Conservation (phyloP, 2,329 filamentous ascomycete genomes). For the Fusarium sp. region DNA sequence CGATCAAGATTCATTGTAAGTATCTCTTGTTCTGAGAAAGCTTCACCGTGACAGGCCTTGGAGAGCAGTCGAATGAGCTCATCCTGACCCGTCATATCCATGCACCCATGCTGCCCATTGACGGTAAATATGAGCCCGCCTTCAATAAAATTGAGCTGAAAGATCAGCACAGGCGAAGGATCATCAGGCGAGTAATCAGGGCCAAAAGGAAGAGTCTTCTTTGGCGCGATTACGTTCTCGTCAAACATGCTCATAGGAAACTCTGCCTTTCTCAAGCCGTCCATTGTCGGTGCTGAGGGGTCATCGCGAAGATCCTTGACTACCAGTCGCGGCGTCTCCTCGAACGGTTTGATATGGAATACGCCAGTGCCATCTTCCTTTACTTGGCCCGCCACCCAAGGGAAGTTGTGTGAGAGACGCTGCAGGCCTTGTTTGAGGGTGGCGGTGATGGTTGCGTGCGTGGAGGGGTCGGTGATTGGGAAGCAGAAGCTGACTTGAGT, state of each 20-base stretch:
- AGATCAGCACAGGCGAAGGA: conserved; percentile 51
- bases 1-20: conserved; percentile 52
- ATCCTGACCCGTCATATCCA: conserved; percentile 61
- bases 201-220: conserved; percentile 48
- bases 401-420: conserved; percentile 51
- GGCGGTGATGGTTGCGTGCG: conserved; percentile 38
- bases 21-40: conserved; percentile 56
- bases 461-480: conserved; percentile 35
- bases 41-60: conserved; percentile 56
- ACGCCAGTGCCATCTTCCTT: conserved; percentile 41
- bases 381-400: conserved; percentile 57
- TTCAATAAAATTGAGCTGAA: conserved; percentile 58
- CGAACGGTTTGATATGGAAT: conserved; percentile 51
- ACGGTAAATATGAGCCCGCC: conserved; percentile 61
- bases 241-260: conserved; percentile 60
- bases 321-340: conserved; percentile 45
- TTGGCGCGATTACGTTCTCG: conserved; percentile 52
- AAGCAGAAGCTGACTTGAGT: conserved; percentile 56
- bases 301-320: conserved; percentile 54
- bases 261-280: conserved; percentile 45
- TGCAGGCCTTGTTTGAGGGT: conserved; percentile 49
- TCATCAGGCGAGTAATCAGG: conserved; percentile 35
- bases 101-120: conserved; percentile 55
- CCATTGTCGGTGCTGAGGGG: conserved; percentile 47
- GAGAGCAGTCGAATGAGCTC: conserved; percentile 56